Evolutionary conservation across 768 basidiomycete species (phyloP), one percentile per base, ranked within the genome.

Genomic region (Psilocybe azurescens): DNA sequence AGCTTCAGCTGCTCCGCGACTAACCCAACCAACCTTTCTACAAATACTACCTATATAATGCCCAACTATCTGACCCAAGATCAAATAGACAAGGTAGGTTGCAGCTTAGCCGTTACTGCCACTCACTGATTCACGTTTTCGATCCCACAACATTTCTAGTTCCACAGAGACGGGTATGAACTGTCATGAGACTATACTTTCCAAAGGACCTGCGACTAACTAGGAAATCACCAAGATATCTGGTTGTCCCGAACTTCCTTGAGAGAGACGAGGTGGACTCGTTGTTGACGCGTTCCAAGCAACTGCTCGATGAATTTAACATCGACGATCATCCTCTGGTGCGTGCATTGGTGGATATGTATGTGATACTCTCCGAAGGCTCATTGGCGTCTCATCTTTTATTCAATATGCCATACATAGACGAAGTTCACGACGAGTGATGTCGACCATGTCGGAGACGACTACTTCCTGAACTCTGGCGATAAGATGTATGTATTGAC

Each of bases 381-480:
- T 24, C 24, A 24, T 24, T 24, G 0, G 24, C 2, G 24, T 24
- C 24, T 2, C 24, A 24, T 24, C 24, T 2, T 24, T 24, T 24
- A 2, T 24, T 24, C 24, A 24, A 24, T 24, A 14, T 38, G 14
- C 28, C 33, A 44, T 48, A 5, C 16, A 20, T 59, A 95, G 95
- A 99, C 95, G 11, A 91, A 87, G 71, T 99, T 99, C 76, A 92
- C 90, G 14, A 95, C 95, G 0, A 83, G 83, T 20, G 88, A 92
- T 61, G 78, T 85, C 60, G 80, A 89, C 56, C 93, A 95, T 67
- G 83, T 94, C 28, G 95, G 95, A 0, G 95, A 99, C 70, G 88
- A 94, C 33, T 99, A 99, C 74, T 99, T 99, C 70, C 79, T 99
- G 51, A 84, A 79, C 32, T 95, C 94, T 1, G 94, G 94, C 2